phyloP scores from a whole-genome alignment of 306 rosid species.

The Sicyos baderoa region DNA sequence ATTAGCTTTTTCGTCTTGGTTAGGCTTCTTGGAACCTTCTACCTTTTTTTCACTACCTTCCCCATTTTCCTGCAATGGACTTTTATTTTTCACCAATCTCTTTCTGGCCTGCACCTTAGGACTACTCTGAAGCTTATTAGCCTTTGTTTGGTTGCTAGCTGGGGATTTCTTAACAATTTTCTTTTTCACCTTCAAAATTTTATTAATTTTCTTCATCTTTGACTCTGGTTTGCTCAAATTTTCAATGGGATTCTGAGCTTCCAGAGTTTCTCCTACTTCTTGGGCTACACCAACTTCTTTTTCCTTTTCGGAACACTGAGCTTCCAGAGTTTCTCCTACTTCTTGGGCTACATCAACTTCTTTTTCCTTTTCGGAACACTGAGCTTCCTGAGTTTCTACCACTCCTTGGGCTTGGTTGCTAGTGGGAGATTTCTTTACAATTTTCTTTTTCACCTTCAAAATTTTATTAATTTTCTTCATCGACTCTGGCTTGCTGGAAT shows the following conservation, averaged over 20 bases:
- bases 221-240: slow-evolving; percentile 13
- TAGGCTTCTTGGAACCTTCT: slow-evolving; percentile 23
- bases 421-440: slow-evolving; percentile 13
- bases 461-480: neutral
- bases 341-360: neutral
- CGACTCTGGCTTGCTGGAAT: slow-evolving; percentile 14
- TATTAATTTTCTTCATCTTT: neutral
- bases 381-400: neutral
- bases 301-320: neutral
- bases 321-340: neutral
- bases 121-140: neutral
- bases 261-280: neutral
- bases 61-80: neutral
- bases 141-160: neutral
- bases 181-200: slow-evolving; percentile 13
- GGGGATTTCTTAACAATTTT: slow-evolving; percentile 17
- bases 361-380: neutral
- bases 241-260: slow-evolving; percentile 8
- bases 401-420: too few species aligned
- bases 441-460: slow-evolving; percentile 16
- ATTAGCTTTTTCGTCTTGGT: slow-evolving; percentile 21
- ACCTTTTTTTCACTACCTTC: slow-evolving; percentile 27
- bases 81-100: too few species aligned
- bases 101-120: too few species aligned
- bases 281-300: neutral